Evolutionary conservation across 2,329 filamentous ascomycete species (phyloP).

Genomic region (Calonectria pseudoreteaudii): DNA sequence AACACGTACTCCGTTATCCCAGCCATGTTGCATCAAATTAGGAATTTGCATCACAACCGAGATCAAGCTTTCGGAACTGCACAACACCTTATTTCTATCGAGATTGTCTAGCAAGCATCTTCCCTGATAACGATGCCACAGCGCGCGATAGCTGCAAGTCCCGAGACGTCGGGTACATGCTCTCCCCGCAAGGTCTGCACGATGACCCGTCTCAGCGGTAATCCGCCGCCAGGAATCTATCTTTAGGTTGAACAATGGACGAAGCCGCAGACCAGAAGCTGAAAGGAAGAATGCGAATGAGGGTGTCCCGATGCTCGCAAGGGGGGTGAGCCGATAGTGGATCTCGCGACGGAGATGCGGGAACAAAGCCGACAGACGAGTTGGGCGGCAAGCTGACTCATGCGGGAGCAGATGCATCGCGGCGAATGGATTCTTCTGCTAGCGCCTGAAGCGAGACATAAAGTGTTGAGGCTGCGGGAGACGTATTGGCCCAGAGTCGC

Average conservation of each 20-base stretch:
- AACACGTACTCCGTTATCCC: not conserved
- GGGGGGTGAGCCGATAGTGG: slow-evolving; percentile 4
- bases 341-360: slow-evolving; percentile 34
- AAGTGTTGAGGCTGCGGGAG: not conserved
- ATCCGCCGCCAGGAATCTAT: not conserved
- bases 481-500: not conserved
- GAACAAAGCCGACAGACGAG: slow-evolving; percentile 33
- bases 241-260: not conserved
- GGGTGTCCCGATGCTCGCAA: not conserved
- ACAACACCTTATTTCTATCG: not conserved
- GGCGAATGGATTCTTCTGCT: not conserved
- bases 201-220: slow-evolving; percentile 6
- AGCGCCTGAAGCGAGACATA: not conserved
- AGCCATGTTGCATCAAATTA: not conserved
- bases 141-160: not conserved
- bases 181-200: not conserved
- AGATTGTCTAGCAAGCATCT: not conserved
- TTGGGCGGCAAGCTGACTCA: not conserved
- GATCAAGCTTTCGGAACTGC: not conserved
- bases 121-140: not conserved
- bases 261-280: not conserved
- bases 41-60: not conserved
- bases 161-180: slow-evolving; percentile 8
- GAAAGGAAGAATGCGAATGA: not conserved
- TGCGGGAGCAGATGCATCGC: not conserved